These are phyloP conservation scores for Zygotorulaspora sp. DNA, from an alignment of 805 yeast genomes.

Conservation along the genomic window DNA sequence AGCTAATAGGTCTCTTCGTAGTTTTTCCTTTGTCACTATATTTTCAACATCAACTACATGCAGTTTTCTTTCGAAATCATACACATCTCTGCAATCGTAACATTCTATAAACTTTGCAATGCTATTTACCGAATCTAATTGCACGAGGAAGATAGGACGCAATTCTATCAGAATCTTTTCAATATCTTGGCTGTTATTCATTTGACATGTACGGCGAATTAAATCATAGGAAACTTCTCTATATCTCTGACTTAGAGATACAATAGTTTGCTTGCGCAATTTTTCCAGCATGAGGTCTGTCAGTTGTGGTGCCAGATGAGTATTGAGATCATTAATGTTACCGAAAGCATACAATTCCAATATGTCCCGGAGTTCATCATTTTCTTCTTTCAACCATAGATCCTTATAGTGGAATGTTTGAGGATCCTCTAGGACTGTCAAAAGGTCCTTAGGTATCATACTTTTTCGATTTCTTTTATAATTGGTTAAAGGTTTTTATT, in stretches of 20 bases:
- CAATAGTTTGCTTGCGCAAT: slow-evolving; percentile 22
- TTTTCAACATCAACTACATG: slow-evolving; percentile 4
- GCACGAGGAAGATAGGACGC: slow-evolving; percentile 17
- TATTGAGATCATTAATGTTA: slow-evolving; percentile 16
- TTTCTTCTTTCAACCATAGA: slow-evolving; percentile 21
- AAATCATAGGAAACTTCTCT: slow-evolving; percentile 18
- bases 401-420: slow-evolving; percentile 24
- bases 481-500: too few species aligned
- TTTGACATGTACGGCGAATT: slow-evolving; percentile 13
- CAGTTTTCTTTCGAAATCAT: slow-evolving; percentile 6
- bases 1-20: slow-evolving; percentile 3
- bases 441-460: slow-evolving; percentile 5
- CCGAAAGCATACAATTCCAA: slow-evolving; percentile 32
- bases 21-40: slow-evolving; percentile 1
- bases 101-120: slow-evolving; percentile 12
- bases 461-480: too few species aligned
- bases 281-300: slow-evolving; percentile 20
- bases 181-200: slow-evolving; percentile 12
- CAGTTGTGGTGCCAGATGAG: slow-evolving; percentile 5
- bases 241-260: slow-evolving; percentile 19
- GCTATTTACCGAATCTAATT: slow-evolving; percentile 24
- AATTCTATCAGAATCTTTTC: slow-evolving; percentile 25
- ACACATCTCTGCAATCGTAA: slow-evolving; percentile 30
- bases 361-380: slow-evolving; percentile 5
- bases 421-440: slow-evolving; percentile 20